These are phyloP conservation scores for Hevea brasiliensis DNA, from an alignment of 345 rosid genomes.

Conservation along the genomic window DNA sequence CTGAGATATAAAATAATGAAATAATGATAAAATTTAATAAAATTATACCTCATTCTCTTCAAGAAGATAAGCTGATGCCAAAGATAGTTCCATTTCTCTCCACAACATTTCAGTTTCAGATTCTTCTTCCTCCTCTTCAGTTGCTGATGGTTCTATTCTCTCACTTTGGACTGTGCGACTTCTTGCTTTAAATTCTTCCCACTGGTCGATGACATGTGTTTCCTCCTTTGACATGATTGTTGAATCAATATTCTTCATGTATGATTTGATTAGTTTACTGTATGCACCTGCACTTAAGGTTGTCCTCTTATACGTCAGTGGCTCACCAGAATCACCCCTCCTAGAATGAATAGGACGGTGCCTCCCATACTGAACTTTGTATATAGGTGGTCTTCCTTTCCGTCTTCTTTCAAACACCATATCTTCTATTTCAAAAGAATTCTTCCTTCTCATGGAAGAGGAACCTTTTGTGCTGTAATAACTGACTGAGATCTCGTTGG, in stretches of 20 bases:
- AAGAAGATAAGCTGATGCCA: constrained; percentile 72
- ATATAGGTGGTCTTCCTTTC: constrained; percentile 33
- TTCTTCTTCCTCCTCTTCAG: constrained; percentile 58
- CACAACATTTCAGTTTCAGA: constrained; percentile 77
- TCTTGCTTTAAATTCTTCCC: constrained; percentile 63
- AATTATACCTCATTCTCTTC: constrained; percentile 72
- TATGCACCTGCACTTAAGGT: constrained; percentile 74
- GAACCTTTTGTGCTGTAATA: constrained; percentile 31
- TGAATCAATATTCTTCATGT: constrained; percentile 74
- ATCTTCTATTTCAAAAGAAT: constrained; percentile 39
- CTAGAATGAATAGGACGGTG: constrained; percentile 20
- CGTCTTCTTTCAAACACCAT: constrained; percentile 43
- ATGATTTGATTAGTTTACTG: constrained; percentile 63
- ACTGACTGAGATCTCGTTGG: constrained; percentile 21
- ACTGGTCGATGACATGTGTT: constrained; percentile 55
- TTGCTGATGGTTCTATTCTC: constrained; percentile 33
- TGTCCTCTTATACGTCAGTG: constrained; percentile 36
- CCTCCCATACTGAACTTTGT: constrained; percentile 29
- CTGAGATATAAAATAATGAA: background rate
- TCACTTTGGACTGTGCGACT: constrained; percentile 19
- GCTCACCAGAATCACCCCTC: constrained; percentile 32
- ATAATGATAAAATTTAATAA: background rate
- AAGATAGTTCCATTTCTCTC: constrained; percentile 82
- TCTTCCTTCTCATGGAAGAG: constrained; percentile 2
- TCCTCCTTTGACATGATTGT: constrained; percentile 49